Base-by-base conservation (phyloP, 2,329 filamentous ascomycete species). In the Trichoderma sp. region DNA sequence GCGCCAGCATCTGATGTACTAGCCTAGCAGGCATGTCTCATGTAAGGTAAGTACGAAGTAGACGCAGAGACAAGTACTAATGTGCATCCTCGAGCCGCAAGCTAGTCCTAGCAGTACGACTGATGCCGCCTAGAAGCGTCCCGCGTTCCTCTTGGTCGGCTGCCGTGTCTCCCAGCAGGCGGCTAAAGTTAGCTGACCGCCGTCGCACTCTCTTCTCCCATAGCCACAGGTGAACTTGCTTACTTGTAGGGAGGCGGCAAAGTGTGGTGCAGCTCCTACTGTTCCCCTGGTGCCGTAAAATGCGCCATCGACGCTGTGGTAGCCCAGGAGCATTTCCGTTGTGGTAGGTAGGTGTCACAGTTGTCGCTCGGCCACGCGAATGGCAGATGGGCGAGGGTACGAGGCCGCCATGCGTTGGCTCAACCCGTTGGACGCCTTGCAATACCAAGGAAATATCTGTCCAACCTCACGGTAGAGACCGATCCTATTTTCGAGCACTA, bases 361-460 rank as follows among this genome's bases (percentile, higher is more conserved):
- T 49, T 69, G 18, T 5, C 49, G 28, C 59, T 65, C 59, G 34
- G 24, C 67, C 54, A 60, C 39, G 59, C 54, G 56, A 58, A 59
- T 59, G 55, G 52, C 43, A 59, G 54, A 65, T 28, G 43, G 52
- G 49, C 54, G 59, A 18, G 39, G 49, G 46, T 34, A 34, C 61
- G 34, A 69, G 43, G 68, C 55, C 66, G 63, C 68, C 34, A 69
- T 67, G 61, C 68, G 63, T 69, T 69, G 68, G 63, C 63, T 59
- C 49, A 56, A 46, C 30, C 43, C 21, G 66, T 28, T 67, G 61
- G 61, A 69, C 43, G 60, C 60, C 43, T 69, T 69, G 37, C 39
- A 24, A 46, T 55, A n/a, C 11, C 14, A 34, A 34, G 32, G 14
- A 69, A 59, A 52, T 59, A 18, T 60, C 58, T 64, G 52, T 52